Conservation (phyloP, 441 rosid species). For the Syzygium malaccense region DNA sequence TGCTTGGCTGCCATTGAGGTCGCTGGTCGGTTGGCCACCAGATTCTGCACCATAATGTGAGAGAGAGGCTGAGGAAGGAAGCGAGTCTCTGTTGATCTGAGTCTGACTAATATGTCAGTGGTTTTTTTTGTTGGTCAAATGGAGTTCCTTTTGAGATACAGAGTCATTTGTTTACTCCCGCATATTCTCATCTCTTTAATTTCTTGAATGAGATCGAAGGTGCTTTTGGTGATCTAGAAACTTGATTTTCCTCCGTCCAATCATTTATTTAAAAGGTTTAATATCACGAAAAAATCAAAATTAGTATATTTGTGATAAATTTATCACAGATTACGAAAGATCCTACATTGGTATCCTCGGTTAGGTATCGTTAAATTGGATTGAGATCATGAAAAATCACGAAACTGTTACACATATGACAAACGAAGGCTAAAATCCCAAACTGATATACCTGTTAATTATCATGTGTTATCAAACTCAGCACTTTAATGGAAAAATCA, state of each 20-base stretch:
- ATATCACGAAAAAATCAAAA: too few relatives aligned
- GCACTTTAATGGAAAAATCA: too few relatives aligned
- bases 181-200: neutral
- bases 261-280: neutral
- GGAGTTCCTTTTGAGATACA: neutral
- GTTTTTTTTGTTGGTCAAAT: neutral
- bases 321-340: too few relatives aligned
- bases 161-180: neutral
- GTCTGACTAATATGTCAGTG: neutral
- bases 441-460: too few relatives aligned
- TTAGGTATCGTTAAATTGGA: too few relatives aligned
- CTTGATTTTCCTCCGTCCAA: neutral
- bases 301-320: too few relatives aligned
- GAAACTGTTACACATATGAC: too few relatives aligned
- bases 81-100: neutral
- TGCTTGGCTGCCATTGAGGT: fast-evolving
- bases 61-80: neutral
- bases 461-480: too few relatives aligned
- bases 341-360: too few relatives aligned
- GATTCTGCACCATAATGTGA: neutral
- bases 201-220: neutral
- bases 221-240: neutral
- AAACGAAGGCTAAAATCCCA: too few relatives aligned
- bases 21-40: fast-evolving
- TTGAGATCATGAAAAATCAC: too few relatives aligned